Evolutionary conservation across 208 protist genomes (phyloP).

Genomic region (Blechomonas ayalai): DNA sequence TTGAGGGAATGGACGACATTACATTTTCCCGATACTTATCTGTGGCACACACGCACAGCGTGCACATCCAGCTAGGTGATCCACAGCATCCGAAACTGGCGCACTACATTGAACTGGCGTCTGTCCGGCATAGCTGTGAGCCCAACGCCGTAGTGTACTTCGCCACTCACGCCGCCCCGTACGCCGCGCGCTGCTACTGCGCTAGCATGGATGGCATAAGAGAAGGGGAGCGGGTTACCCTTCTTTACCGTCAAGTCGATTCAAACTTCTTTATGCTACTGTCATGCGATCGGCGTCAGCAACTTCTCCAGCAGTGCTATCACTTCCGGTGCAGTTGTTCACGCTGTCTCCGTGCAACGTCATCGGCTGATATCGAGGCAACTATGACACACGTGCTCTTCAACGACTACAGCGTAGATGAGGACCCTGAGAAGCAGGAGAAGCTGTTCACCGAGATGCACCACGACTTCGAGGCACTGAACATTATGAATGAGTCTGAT

Average conservation of each 20-base stretch:
- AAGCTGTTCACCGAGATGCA: constrained; percentile 25
- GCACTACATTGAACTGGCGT: constrained; percentile 25
- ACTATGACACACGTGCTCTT: constrained; percentile 38
- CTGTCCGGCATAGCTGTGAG: constrained; percentile 43
- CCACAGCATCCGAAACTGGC: constrained; percentile 10
- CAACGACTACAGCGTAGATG: constrained; percentile 27
- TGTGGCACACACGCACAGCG: constrained; percentile 17
- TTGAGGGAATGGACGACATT: constrained; percentile 20
- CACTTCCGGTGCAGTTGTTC: constrained; percentile 38
- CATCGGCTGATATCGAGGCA: constrained; percentile 19
- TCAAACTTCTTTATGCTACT: constrained; percentile 40
- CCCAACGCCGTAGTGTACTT: constrained; percentile 32
- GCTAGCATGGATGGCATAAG: constrained; percentile 16
- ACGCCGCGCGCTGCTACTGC: constrained; percentile 29
- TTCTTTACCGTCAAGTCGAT: constrained; percentile 35
- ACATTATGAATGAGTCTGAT: constrained; percentile 30
- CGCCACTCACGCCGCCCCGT: constrained; percentile 23
- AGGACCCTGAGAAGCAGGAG: constrained; percentile 18
- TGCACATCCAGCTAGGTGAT: constrained; percentile 9
- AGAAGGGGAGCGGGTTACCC: constrained; percentile 32
- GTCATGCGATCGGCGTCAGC: constrained; percentile 29
- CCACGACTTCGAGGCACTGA: constrained; percentile 26
- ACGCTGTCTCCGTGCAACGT: constrained; percentile 18
- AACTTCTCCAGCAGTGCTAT: constrained; percentile 20
- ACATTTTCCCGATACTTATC: constrained; percentile 25